These are phyloP conservation scores for Massospora cicadina DNA, from an alignment of 371 early-diverging fungal species.

Conservation along the genomic window DNA sequence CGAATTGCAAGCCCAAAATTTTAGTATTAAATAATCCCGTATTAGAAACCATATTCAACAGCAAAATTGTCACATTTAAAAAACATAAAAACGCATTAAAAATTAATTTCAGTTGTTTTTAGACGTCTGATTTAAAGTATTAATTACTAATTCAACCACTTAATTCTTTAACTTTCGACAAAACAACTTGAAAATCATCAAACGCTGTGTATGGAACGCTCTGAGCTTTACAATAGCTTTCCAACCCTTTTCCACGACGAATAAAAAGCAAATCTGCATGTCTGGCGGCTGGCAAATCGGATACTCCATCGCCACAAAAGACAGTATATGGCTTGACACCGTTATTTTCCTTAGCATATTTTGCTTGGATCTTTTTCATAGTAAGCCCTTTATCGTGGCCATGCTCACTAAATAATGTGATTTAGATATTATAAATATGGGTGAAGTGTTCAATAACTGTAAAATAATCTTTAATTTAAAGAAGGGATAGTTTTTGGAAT, in stretches of 20 bases:
- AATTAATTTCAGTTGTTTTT: too few species aligned
- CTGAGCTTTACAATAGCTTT: conserved; percentile 26
- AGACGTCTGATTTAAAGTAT: too few species aligned
- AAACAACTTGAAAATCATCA: conserved; percentile 18
- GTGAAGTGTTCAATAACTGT: too few species aligned
- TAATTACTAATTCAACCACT: background rate
- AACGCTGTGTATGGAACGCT: conserved; percentile 17
- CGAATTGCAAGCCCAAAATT: too few species aligned
- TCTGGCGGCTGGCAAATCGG: conserved; percentile 36
- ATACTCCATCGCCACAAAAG: conserved; percentile 42
- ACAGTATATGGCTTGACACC: conserved; percentile 22
- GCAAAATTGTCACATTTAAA: too few species aligned
- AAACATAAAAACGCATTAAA: too few species aligned
- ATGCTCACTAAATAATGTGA: background rate
- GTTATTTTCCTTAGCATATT: conserved; percentile 10
- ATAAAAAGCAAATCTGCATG: conserved; percentile 41
- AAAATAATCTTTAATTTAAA: too few species aligned
- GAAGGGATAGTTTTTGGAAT: background rate
- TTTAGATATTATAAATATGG: background rate
- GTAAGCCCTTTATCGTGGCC: conserved; percentile 12
- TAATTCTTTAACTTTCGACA: conserved; percentile 10
- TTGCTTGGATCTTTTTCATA: conserved; percentile 1
- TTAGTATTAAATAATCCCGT: too few species aligned
- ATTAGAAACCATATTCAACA: too few species aligned
- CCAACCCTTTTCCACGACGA: conserved; percentile 32